Base-by-base conservation (phyloP, 352 stramenopile genomes). In the Thalassiosira oceanica region DNA sequence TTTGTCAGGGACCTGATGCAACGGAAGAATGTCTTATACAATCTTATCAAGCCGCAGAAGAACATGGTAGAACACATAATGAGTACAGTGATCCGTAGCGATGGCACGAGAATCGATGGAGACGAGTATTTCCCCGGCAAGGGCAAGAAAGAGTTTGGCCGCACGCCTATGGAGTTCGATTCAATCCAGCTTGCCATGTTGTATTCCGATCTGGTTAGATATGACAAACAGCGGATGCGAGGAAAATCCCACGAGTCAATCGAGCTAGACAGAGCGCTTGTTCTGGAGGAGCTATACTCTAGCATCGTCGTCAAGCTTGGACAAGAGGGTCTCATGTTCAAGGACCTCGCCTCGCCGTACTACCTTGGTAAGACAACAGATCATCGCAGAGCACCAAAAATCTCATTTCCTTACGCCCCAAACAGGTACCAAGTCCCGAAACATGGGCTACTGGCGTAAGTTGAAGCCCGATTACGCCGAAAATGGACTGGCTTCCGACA, bases 301-400 rank as follows among this genome's bases (percentile, higher is more conserved):
- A 24, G 78, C 18, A 77, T 88, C 21, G 85, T 92, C 2, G 74
- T 87, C 41, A 49, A 64, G 8, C 37, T 78, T 43, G 63, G 69
- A 10, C 57, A 82, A 61, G 85, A 92, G 74, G 85, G 85, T 0
- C 24, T 92, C 11, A 33, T 92, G 20, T 56, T 92, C 4, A 92
- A 92, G 49, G 83, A 92, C 66, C 51, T 92, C 15, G 68, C 74
- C 3, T 78, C 79, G 20, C 80, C 82, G 2, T 92, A 92, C 51
- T 72, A 85, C 58, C 63, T 87, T 20, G 76, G 45, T n/a, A n/a
- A n/a, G n/a, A n/a, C n/a, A n/a, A n/a, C n/a, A n/a, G n/a, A n/a
- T n/a, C n/a, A n/a, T n/a, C n/a, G n/a, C n/a, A n/a, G n/a, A n/a
- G n/a, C n/a, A n/a, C n/a, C n/a, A n/a, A n/a, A n/a, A n/a, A n/a